Base-by-base conservation (phyloP, 805 yeast species). In the Candida piceae region DNA sequence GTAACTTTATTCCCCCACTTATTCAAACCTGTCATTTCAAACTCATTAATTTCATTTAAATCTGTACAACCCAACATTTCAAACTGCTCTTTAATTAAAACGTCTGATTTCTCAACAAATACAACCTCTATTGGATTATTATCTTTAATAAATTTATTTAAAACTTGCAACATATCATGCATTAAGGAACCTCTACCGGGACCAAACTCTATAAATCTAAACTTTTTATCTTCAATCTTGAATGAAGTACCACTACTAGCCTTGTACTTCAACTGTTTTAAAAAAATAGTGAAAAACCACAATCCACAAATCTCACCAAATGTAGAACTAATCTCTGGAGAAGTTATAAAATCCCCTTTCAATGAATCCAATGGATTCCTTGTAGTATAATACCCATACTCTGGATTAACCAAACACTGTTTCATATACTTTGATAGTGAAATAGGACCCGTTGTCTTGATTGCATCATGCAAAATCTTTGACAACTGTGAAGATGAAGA, bases 301-400 rank as follows among this genome's bases (percentile, higher is more conserved):
- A 86, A 62, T 0, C 93, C 95, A 40, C 84, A 69, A 64, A 84
- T 74, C 55, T 86, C 95, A 16, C 95, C 95, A 64, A 85, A 86
- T 63, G 85, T 80, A 27, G 84, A 85, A 6, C 90, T 81, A 34
- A 86, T 84, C 58, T 86, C 95, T 0, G 95, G 95, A 0, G 90
- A 80, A 0, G 95, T 86, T 35, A 80, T 70, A 56, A 86, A 86
- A 57, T 86, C 95, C 5, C 95, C 94, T 4, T 40, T 44, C 16
- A 41, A 38, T 1, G 46, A 24, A 28, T 48, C 58, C 24, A 86
- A 63, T 2, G 95, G 95, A 48, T 85, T 80, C 43, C 79, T 63
- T 4, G 84, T 80, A 16, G 87, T 81, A 53, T 86, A 85, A 56
- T 86, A 86, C 1, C 95, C 95, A 45, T 69, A 72, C 8, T 74